Percentiles rank a stretch among this genome's conserved stretches.
These are phyloP conservation scores for Meyerozyma elateridarum DNA, from an alignment of 1,139 yeast species.

Conservation along the genomic window DNA sequence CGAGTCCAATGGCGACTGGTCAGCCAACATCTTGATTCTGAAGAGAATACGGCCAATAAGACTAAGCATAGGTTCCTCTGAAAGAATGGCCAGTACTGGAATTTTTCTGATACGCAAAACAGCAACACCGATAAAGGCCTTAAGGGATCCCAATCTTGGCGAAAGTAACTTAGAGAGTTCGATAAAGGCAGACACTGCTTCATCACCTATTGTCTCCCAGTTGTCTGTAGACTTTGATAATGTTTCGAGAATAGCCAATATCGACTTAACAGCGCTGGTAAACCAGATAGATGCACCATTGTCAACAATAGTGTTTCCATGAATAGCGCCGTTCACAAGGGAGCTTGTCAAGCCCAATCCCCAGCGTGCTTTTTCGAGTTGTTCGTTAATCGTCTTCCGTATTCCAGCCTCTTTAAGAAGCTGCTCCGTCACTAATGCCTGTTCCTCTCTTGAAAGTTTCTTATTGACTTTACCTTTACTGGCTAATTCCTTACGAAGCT, in stretches of 20 bases:
- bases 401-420: slow-evolving; percentile 54
- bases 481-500: slow-evolving; percentile 68
- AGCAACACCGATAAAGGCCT: slow-evolving; percentile 61
- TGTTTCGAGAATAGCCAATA: slow-evolving; percentile 38
- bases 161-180: slow-evolving; percentile 39
- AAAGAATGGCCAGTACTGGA: slow-evolving; percentile 35
- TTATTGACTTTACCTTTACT: slow-evolving; percentile 42
- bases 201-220: slow-evolving; percentile 21
- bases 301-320: slow-evolving; percentile 31
- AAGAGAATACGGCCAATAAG: slow-evolving; percentile 65
- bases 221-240: slow-evolving; percentile 33
- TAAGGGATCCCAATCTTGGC: slow-evolving; percentile 47
- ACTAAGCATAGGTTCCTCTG: slow-evolving; percentile 49
- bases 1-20: slow-evolving; percentile 66
- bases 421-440: slow-evolving; percentile 54
- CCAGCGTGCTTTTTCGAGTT: neutral
- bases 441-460: slow-evolving; percentile 77
- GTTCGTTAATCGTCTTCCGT: slow-evolving; percentile 41
- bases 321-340: neutral
- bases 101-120: slow-evolving; percentile 51
- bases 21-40: slow-evolving; percentile 69
- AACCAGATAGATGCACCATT: slow-evolving; percentile 75
- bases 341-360: neutral
- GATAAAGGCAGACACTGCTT: slow-evolving; percentile 36
- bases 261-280: slow-evolving; percentile 50